Conservation (phyloP, 2,329 filamentous ascomycete species). For the Colletotrichum agaves region DNA sequence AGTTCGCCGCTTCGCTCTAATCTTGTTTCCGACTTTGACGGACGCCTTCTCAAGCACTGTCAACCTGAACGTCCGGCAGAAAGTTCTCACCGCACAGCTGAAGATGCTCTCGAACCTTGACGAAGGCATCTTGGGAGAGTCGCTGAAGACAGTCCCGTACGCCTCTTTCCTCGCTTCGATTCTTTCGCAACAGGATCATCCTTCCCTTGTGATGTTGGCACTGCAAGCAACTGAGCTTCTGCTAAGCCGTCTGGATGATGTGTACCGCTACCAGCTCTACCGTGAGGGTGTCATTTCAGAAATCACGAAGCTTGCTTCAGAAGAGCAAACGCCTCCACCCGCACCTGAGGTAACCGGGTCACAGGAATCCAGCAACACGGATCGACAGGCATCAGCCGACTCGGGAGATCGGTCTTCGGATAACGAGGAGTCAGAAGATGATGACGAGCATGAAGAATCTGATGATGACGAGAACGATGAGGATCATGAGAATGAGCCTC, state of each 20-base stretch:
- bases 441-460: slow-evolving; percentile 59
- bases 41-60: slow-evolving; percentile 98
- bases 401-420: slow-evolving; percentile 49
- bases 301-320: slow-evolving; percentile 80
- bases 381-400: slow-evolving; percentile 25
- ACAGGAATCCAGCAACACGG: slow-evolving; percentile 13
- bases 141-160: slow-evolving; percentile 88
- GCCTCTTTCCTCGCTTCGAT: slow-evolving; percentile 96
- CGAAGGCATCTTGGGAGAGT: slow-evolving; percentile 82
- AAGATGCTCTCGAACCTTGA: slow-evolving; percentile 99
- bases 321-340: slow-evolving; percentile 49
- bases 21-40: slow-evolving; percentile 92
- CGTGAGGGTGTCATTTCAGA: slow-evolving; percentile 95
- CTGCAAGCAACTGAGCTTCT: slow-evolving; percentile 91
- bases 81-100: slow-evolving; percentile 92
- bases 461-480: slow-evolving; percentile 66
- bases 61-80: slow-evolving; percentile 92
- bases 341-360: slow-evolving; percentile 45
- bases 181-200: slow-evolving; percentile 92
- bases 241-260: slow-evolving; percentile 81
- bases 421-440: slow-evolving; percentile 61
- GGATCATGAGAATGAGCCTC: slow-evolving; percentile 51
- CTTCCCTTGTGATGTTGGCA: slow-evolving; percentile 85
- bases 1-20: slow-evolving; percentile 90
- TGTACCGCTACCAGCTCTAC: slow-evolving; percentile 97